Percentiles rank a stretch among this genome's conserved stretches.
Evolutionary conservation across 768 basidiomycete species (phyloP).

Genomic region (Lentinula detonsa): DNA sequence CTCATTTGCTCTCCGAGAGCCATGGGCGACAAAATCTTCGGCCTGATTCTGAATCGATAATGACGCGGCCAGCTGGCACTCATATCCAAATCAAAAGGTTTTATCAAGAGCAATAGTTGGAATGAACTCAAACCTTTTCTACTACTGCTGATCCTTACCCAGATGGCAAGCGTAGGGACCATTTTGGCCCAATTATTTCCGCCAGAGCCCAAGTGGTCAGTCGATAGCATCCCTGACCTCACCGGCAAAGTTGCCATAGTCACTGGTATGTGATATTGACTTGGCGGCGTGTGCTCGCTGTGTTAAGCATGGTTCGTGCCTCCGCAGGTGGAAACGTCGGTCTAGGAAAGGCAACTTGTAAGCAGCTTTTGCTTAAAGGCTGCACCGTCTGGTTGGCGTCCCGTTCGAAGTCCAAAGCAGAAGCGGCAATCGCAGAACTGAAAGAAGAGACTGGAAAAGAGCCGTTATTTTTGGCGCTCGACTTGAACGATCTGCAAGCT

Average conservation of each 20-base stretch:
- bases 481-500: constrained; percentile 20
- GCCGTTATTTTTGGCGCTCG: constrained; percentile 18
- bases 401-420: constrained; percentile 6
- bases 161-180: background rate
- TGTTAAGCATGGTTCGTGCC: background rate
- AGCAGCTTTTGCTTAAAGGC: background rate
- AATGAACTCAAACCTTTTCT: background rate
- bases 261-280: background rate
- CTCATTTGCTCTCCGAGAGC: background rate
- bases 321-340: background rate
- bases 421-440: constrained; percentile 15
- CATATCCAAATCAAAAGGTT: too few species aligned
- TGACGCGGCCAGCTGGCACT: too few species aligned
- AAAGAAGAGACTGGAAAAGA: constrained; percentile 15
- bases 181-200: background rate
- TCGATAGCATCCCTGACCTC: background rate
- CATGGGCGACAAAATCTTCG: background rate
- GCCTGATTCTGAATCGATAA: background rate
- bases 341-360: background rate
- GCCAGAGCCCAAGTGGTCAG: background rate
- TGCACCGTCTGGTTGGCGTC: background rate
- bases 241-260: constrained; percentile 3
- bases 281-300: too few species aligned
- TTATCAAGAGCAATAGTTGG: too few species aligned
- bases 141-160: background rate